These are phyloP conservation scores for Candida glaebosa DNA, from an alignment of 805 yeast species.

Conservation along the genomic window DNA sequence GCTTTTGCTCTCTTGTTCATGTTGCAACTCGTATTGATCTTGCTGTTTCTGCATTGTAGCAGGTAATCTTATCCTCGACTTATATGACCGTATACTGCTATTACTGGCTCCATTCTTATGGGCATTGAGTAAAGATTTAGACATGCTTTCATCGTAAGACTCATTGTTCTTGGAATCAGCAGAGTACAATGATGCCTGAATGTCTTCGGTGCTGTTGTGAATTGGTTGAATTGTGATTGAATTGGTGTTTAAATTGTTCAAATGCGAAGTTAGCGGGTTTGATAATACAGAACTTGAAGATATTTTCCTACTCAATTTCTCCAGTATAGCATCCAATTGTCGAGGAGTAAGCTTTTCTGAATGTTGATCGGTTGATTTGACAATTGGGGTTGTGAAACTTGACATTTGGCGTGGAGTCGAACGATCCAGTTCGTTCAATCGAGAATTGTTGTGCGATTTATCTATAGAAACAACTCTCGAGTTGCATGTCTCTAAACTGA, in stretches of 20 bases:
- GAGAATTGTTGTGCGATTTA: not conserved
- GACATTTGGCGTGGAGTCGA: not conserved
- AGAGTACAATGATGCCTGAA: not conserved
- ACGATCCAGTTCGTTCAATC: not conserved
- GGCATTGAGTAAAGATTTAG: conserved; percentile 1
- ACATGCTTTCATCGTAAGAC: not conserved
- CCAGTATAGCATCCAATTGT: conserved; percentile 6
- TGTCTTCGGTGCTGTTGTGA: not conserved
- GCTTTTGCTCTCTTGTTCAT: not conserved
- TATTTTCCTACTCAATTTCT: conserved; percentile 4
- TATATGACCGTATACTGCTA: conserved; percentile 25
- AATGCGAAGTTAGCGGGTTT: not conserved
- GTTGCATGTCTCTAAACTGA: not conserved
- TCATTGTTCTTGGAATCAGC: not conserved
- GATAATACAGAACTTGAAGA: conserved; percentile 1
- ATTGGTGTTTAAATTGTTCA: not conserved
- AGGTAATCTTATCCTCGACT: conserved; percentile 32
- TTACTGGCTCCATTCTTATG: conserved; percentile 3
- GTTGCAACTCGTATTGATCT: conserved; percentile 4
- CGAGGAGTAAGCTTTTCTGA: conserved; percentile 3
- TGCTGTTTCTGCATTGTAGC: conserved; percentile 20
- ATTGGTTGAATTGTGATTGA: not conserved
- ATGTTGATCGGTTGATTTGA: not conserved
- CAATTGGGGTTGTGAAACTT: not conserved
- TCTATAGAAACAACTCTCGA: not conserved